phyloP scores from a whole-genome alignment of 345 rosid genomes.

The Raphanus raphanistrum region DNA sequence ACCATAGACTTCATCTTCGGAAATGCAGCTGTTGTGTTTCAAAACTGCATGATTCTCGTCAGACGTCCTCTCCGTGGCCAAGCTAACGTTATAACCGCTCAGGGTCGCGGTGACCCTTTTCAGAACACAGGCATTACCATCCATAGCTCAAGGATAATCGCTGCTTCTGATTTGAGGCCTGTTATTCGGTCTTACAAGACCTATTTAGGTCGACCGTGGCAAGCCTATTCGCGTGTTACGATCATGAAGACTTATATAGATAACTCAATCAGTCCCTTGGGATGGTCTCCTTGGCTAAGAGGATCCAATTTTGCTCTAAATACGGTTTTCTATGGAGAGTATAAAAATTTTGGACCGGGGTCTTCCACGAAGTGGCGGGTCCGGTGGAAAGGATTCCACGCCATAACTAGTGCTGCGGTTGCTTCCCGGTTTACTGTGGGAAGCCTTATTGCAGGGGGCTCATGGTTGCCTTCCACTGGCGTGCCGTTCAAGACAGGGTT shows the following conservation, averaged over 20 bases:
- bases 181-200: slow-evolving; percentile 47
- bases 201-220: slow-evolving; percentile 81
- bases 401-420: slow-evolving; percentile 53
- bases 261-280: slow-evolving; percentile 51
- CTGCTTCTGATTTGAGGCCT: slow-evolving; percentile 61
- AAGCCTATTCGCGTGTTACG: slow-evolving; percentile 63
- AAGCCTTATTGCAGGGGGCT: slow-evolving; percentile 65
- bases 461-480: slow-evolving; percentile 75
- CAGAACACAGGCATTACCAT: slow-evolving; percentile 78
- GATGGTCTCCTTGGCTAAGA: slow-evolving; percentile 71
- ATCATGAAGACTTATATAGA: slow-evolving; percentile 52
- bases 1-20: slow-evolving; percentile 88
- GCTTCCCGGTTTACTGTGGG: slow-evolving; percentile 68
- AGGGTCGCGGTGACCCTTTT: slow-evolving; percentile 67
- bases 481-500: slow-evolving; percentile 70
- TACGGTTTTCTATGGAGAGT: slow-evolving; percentile 80
- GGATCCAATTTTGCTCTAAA: slow-evolving; percentile 61
- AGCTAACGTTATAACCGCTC: slow-evolving; percentile 72
- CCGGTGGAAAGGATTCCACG: slow-evolving; percentile 68
- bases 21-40: slow-evolving; percentile 83
- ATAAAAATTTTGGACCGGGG: slow-evolving; percentile 64
- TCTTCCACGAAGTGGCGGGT: slow-evolving; percentile 65
- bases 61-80: slow-evolving; percentile 63
- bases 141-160: slow-evolving; percentile 59
- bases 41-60: slow-evolving; percentile 60